A percentile compares a stretch with the other conserved stretches of the same genome.
These are phyloP conservation scores for Macrolepiota dolichaula DNA, from an alignment of 768 basidiomycete genomes.

Conservation along the genomic window DNA sequence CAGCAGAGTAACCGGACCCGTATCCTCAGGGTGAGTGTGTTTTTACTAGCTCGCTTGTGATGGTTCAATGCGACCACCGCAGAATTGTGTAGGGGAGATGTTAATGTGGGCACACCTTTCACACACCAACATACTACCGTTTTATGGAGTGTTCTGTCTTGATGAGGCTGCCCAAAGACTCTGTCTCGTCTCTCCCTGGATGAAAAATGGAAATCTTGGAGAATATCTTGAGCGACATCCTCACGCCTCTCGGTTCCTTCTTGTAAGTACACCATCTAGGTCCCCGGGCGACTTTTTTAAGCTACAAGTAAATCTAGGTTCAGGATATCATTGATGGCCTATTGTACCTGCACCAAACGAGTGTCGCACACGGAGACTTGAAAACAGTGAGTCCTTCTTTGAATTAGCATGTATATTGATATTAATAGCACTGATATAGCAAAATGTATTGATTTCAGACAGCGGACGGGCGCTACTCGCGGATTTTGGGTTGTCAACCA, in stretches of 20 bases:
- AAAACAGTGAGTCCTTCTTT: background rate
- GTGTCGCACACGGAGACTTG: constrained; percentile 2
- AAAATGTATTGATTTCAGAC: background rate
- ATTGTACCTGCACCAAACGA: background rate
- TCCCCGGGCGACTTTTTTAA: background rate
- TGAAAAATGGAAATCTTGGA: constrained; percentile 15
- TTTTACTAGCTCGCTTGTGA: background rate
- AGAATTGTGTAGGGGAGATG: constrained; percentile 19
- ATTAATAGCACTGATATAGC: background rate
- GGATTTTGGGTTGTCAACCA: background rate
- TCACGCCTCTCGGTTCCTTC: constrained; percentile 6
- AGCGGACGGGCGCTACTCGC: background rate
- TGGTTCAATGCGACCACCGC: background rate
- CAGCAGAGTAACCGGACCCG: background rate
- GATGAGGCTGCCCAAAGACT: constrained; percentile 3
- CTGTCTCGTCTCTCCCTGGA: constrained; percentile 20
- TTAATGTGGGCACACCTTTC: constrained; percentile 29
- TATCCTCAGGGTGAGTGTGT: background rate
- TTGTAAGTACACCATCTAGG: constrained; percentile 11
- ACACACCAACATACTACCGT: constrained; percentile 32
- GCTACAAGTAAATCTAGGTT: background rate
- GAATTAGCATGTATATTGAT: background rate
- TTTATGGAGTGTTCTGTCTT: constrained; percentile 27
- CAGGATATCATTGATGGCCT: background rate
- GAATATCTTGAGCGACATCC: constrained; percentile 14